These are phyloP conservation scores for Talaromyces sp. DNA, from an alignment of 2,329 filamentous ascomycete species.

Conservation along the genomic window DNA sequence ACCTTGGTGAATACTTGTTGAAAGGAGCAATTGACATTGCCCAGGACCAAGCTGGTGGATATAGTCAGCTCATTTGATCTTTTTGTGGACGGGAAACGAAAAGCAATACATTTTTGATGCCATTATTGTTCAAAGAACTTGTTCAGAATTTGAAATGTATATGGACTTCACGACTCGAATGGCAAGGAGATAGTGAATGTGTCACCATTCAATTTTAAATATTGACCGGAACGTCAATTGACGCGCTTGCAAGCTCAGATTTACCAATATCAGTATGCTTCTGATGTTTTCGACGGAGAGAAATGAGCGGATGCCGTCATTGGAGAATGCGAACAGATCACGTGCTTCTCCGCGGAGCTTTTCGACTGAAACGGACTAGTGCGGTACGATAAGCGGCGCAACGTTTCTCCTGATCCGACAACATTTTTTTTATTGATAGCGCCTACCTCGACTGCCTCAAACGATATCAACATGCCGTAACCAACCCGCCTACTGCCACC, in stretches of 20 bases:
- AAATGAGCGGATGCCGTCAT: slow-evolving; percentile 17
- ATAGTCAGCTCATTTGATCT: slow-evolving; percentile 10
- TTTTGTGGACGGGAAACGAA: background rate
- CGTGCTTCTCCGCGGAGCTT: slow-evolving; percentile 12
- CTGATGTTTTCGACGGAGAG: background rate
- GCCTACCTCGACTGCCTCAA: slow-evolving; percentile 3
- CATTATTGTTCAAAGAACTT: slow-evolving; percentile 39
- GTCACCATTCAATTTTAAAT: background rate
- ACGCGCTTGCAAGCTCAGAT: background rate
- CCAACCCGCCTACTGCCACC: slow-evolving; percentile 22
- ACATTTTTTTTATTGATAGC: slow-evolving; percentile 17
- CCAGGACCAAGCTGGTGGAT: slow-evolving; percentile 64
- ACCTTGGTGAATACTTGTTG: slow-evolving; percentile 75
- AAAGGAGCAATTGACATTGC: slow-evolving; percentile 76
- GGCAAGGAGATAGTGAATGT: background rate
- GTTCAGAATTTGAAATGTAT: background rate
- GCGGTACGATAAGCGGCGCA: slow-evolving; percentile 23
- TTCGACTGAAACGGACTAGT: slow-evolving; percentile 12
- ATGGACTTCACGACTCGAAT: background rate
- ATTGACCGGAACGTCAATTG: background rate
- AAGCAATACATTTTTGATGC: slow-evolving; percentile 55
- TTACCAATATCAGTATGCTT: background rate
- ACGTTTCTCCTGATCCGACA: slow-evolving; percentile 37
- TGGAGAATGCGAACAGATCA: slow-evolving; percentile 12
- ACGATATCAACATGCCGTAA: slow-evolving; percentile 25